Conservation (phyloP, 257 asterid genomes). For the Ophiorrhiza pumila region DNA sequence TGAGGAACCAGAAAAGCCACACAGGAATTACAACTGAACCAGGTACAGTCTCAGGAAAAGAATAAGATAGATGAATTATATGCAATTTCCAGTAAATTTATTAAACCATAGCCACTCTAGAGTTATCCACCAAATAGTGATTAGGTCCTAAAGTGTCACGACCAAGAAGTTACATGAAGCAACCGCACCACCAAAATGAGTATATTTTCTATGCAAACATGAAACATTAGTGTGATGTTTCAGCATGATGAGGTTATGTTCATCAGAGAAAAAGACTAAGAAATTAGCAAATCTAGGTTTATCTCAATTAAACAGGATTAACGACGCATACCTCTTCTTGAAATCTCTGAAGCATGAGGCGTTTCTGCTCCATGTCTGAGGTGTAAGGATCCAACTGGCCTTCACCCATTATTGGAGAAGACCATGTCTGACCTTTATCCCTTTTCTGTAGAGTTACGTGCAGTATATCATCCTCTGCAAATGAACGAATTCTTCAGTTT, state of each 20-base stretch:
- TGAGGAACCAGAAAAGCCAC: background rate
- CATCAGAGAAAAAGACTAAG: background rate
- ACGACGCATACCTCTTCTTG: constrained; percentile 75
- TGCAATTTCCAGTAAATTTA: constrained; percentile 3
- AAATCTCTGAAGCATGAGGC: constrained; percentile 95
- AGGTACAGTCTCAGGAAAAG: background rate
- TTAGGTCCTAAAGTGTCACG: background rate
- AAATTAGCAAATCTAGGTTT: background rate
- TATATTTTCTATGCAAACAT: background rate
- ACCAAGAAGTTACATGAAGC: background rate
- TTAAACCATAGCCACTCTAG: background rate
- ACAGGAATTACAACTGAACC: background rate
- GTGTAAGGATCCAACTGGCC: constrained; percentile 85
- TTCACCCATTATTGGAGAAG: constrained; percentile 83
- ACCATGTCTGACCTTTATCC: constrained; percentile 92
- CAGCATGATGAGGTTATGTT: background rate
- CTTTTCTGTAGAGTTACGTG: constrained; percentile 95
- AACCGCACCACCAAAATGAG: background rate
- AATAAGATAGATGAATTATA: background rate
- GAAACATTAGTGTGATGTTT: background rate
- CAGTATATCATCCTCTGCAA: constrained; percentile 84
- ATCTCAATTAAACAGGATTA: background rate
- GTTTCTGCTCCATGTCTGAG: constrained; percentile 86
- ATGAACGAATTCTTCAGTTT: background rate
- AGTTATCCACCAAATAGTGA: background rate